Conservation (phyloP, 2,329 filamentous ascomycete species). For the Aspergillus fischeri region DNA sequence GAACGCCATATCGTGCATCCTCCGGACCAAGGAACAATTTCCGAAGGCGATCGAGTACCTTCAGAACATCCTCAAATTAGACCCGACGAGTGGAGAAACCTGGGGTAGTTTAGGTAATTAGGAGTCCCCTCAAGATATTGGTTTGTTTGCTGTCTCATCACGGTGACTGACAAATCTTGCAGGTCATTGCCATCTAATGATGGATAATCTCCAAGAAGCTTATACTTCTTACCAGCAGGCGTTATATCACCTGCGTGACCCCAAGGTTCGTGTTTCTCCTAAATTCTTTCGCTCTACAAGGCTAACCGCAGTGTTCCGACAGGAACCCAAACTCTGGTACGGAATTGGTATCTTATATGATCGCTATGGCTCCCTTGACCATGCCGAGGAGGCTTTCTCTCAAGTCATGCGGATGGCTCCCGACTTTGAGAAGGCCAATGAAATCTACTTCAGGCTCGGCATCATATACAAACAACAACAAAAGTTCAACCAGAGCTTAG, state of each 20-base stretch:
- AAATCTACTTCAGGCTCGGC: conserved; percentile 97
- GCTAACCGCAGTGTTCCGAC: conserved; percentile 13
- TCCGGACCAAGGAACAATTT: conserved; percentile 89
- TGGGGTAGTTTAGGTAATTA: conserved; percentile 86
- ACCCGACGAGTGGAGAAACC: conserved; percentile 84
- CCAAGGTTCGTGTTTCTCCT: conserved; percentile 63
- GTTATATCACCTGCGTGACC: conserved; percentile 84
- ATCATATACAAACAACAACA: conserved; percentile 99
- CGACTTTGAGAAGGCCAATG: conserved; percentile 96
- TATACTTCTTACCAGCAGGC: conserved; percentile 97
- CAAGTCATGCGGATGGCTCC: conserved; percentile 99
- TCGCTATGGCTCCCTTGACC: conserved; percentile 90
- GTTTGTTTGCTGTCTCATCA: background rate
- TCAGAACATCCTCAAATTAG: conserved; percentile 83
- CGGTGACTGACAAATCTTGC: conserved; percentile 14
- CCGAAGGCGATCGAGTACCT: conserved; percentile 91
- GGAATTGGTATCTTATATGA: conserved; percentile 98
- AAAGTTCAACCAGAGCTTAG: conserved; percentile 86
- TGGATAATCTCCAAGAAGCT: conserved; percentile 94
- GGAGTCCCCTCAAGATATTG: background rate
- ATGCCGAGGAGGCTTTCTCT: conserved; percentile 96
- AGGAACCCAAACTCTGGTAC: conserved; percentile 98
- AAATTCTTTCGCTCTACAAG: background rate
- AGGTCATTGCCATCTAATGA: conserved; percentile 99
- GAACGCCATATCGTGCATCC: conserved; percentile 88